Base-by-base conservation (phyloP, 177 flowering plant genomes). In the Vitis hybrid region DNA sequence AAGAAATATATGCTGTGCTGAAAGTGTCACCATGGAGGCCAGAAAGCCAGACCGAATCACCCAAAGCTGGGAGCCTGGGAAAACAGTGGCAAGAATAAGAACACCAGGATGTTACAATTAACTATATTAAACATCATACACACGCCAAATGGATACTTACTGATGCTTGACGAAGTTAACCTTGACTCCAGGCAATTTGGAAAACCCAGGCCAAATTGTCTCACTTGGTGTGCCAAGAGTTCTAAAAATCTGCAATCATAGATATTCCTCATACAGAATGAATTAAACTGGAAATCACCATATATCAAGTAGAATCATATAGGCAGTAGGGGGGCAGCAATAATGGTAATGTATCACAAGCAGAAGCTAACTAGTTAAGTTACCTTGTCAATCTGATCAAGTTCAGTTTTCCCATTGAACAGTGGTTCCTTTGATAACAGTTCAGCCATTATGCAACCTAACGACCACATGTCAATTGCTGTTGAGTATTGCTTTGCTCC, bases 401-500 rank as follows among this genome's bases (percentile, higher is more conserved):
- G 64, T 79, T 93, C 97, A 56, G 91, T 83, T 80, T 87, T 91
- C 75, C 97, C 98, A 82, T 82, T 86, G 65, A 88, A 88, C 18
- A 88, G 75, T 58, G 99, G 99, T 59, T 86, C 87, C 80, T 91
- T 92, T 15, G 92, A 76, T 69, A 94, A 78, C 61, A 94, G 74
- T 74, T 94, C 99, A 62, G 99, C 99, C 99, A 94, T 94, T 56
- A 94, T 92, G 72, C 99, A 94, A 51, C 99, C 99, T 63, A 94
- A 62, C 1, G 99, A 94, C 99, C 99, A 94, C 97, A 92, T 94
- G 79, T 94, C 99, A 81, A 94, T 87, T 17, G 97, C 97, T 7
- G 97, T 94, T 60, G 99, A 92, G 78, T 94, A 92, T 50, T 86
- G 84, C 78, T 88, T 91, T 70, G 86, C 80, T 74, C 97, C 97